Evolutionary conservation across 495 filamentous ascomycete species (phyloP), one percentile per base, ranked within the genome.

Genomic region (Parachaetomium inaequale): DNA sequence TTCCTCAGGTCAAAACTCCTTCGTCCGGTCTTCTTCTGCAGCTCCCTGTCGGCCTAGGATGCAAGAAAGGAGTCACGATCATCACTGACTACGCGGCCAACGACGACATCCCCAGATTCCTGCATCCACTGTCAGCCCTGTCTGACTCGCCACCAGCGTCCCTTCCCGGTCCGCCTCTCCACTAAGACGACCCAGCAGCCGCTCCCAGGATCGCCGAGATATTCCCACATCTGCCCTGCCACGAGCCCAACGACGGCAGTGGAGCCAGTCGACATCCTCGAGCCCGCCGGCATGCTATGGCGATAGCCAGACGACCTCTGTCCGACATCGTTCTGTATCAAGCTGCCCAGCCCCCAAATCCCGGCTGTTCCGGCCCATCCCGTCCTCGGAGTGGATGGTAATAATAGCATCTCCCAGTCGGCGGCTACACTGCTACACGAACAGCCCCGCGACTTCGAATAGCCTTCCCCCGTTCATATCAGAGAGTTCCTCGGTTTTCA

Each of bases 351-450:
- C 68, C 68, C 65, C 51, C 19, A 38, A 62, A 38, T 63, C 38
- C 64, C 62, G 68, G 59, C 40, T 6, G 34, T 58, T 59, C 64
- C 68, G 59, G 60, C 43, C 46, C 55, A 57, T 32, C 57, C 32
- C 32, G 29, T 58, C 61, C 65, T 72, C 58, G 67, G 58, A 49
- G 36, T 59, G 51, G 60, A 64, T 61, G 58, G 69, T 67, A 69
- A 67, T 71, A 69, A 69, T 71, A 69, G 66, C 63, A 65, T 29
- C 43, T 43, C 45, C 26, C 29, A 55, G 61, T 54, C 52, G 52
- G 66, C 62, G 66, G 56, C 66, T 66, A 66, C 58, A 54, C 53
- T 28, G 25, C 51, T 58, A 29, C 32, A 36, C 52, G 12, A 54
- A 12, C 58, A 42, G 25, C 51, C 58, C 46, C 45, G 45, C 32